Conservation (phyloP, 106 monocot genomes). For the Triglochin maritima region DNA sequence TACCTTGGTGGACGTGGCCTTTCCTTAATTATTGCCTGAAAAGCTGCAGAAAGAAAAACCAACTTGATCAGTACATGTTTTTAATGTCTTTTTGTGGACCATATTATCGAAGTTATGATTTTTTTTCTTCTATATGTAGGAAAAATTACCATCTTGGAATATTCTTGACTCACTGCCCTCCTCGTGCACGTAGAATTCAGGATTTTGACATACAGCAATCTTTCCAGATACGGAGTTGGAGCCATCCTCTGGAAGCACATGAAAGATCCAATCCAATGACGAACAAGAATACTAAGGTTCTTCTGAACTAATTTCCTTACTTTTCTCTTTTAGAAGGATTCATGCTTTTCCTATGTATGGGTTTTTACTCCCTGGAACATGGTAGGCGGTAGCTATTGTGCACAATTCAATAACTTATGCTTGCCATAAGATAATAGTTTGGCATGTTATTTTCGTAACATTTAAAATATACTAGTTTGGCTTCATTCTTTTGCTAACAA, state of each 20-base stretch:
- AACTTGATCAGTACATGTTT: too few species aligned
- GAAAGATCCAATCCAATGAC: too few species aligned
- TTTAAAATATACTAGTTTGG: too few species aligned
- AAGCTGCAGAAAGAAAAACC: conserved; percentile 15
- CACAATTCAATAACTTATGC: too few species aligned
- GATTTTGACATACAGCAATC: background rate
- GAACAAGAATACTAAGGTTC: too few species aligned
- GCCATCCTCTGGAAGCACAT: conserved; percentile 48
- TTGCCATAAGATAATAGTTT: too few species aligned
- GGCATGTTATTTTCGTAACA: too few species aligned
- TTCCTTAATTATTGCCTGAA: conserved; percentile 28
- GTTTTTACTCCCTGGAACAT: background rate
- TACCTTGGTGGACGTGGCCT: conserved; percentile 43
- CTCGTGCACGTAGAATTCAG: conserved; percentile 3
- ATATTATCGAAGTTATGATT: background rate
- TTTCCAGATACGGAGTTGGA: conserved; percentile 38
- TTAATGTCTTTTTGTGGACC: background rate
- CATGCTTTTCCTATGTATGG: background rate
- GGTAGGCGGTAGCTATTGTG: background rate
- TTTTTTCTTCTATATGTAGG: background rate
- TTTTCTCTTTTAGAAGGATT: too few species aligned
- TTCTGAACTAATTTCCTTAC: too few species aligned
- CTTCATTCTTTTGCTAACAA: too few species aligned
- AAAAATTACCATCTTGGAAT: conserved; percentile 30
- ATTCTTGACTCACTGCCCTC: conserved; percentile 18